Conservation (phyloP, 257 asterid species). For the Solanum virginianum region DNA sequence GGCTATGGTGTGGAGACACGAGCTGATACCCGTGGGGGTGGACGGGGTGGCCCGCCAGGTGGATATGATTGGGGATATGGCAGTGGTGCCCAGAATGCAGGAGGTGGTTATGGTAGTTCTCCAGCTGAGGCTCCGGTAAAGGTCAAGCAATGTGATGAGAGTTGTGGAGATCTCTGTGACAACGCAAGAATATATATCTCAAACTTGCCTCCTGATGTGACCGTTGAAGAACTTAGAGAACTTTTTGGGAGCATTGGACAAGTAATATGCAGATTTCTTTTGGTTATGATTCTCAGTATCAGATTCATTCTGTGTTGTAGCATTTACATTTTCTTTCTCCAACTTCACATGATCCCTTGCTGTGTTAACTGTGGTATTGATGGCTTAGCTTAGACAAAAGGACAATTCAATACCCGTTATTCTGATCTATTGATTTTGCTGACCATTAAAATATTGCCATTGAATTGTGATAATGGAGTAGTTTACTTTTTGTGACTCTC, state of each 20-base stretch:
- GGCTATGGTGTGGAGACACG: slow-evolving; percentile 53
- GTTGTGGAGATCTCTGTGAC: slow-evolving; percentile 89
- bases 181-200: slow-evolving; percentile 94
- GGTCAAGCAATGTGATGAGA: slow-evolving; percentile 94
- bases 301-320: not conserved
- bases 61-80: slow-evolving; percentile 40
- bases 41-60: slow-evolving; percentile 63
- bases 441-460: not conserved
- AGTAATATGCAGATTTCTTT: slow-evolving; percentile 50
- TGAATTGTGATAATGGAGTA: not conserved
- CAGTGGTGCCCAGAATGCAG: slow-evolving; percentile 45
- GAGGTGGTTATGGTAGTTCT: slow-evolving; percentile 53
- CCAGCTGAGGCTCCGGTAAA: slow-evolving; percentile 56
- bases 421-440: not conserved
- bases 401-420: not conserved
- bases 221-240: slow-evolving; percentile 79
- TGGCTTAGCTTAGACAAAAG: not conserved
- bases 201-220: slow-evolving; percentile 95
- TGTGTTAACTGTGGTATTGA: not conserved
- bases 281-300: slow-evolving; percentile 2
- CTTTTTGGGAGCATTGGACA: slow-evolving; percentile 99
- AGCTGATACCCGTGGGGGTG: slow-evolving; percentile 55
- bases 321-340: not conserved
- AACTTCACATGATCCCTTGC: not conserved
- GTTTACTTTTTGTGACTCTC: not conserved